Evolutionary conservation across 768 basidiomycete species (phyloP).

Genomic region (Amanita brunnescens): DNA sequence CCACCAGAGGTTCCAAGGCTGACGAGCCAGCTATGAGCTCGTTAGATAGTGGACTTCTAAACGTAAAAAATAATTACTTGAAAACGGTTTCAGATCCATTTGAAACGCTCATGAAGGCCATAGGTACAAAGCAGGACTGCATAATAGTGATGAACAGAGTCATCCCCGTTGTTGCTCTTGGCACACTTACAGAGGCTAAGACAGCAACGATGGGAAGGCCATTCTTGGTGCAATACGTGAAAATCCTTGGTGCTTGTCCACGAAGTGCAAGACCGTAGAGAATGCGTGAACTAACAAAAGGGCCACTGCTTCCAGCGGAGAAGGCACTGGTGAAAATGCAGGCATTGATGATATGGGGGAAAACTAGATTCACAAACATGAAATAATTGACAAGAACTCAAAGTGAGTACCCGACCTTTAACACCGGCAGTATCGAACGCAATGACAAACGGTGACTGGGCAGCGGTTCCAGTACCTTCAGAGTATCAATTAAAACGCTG

Average conservation of each 20-base stretch:
- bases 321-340: too few relatives aligned
- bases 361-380: too few relatives aligned
- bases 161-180: background rate
- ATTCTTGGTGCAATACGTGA: constrained; percentile 40
- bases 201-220: constrained; percentile 36
- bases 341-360: constrained; percentile 69
- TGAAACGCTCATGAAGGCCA: constrained; percentile 61
- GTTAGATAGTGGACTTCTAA: background rate
- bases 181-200: constrained; percentile 22
- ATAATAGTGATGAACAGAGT: background rate
- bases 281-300: too few relatives aligned
- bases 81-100: constrained; percentile 50
- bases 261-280: too few relatives aligned
- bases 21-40: constrained; percentile 50
- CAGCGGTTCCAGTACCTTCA: too few relatives aligned
- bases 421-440: too few relatives aligned
- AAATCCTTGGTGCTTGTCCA: too few relatives aligned
- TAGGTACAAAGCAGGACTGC: constrained; percentile 33
- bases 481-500: too few relatives aligned
- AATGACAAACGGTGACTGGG: too few relatives aligned
- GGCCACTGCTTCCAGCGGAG: too few relatives aligned
- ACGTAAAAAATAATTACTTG: constrained; percentile 25
- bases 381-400: too few relatives aligned
- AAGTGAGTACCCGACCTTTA: too few relatives aligned
- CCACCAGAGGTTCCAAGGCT: constrained; percentile 60